phyloP scores from a whole-genome alignment of 139 green algal species.

The Trebouxia sp. region DNA sequence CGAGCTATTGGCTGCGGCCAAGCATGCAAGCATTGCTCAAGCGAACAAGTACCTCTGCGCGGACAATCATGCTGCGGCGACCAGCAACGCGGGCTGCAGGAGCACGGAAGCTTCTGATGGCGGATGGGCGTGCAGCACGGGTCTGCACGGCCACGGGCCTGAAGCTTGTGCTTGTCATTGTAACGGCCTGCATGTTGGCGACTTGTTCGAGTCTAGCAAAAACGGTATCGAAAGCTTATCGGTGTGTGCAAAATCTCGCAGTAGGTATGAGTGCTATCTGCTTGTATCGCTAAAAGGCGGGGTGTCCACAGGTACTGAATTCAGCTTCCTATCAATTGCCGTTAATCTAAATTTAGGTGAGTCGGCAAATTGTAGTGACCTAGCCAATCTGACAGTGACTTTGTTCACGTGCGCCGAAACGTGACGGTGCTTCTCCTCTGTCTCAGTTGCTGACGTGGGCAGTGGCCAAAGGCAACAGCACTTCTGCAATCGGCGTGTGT shows the following conservation, averaged over 20 bases:
- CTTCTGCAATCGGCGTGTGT: too few relatives aligned
- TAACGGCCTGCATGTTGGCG: neutral
- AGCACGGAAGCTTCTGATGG: constrained; percentile 21
- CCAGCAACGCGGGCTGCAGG: neutral
- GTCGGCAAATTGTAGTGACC: neutral
- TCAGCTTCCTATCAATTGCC: constrained; percentile 8
- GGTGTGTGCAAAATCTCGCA: neutral
- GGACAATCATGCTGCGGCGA: constrained; percentile 5
- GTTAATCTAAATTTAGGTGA: neutral
- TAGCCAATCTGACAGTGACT: neutral
- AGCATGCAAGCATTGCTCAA: too few relatives aligned
- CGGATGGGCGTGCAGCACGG: neutral
- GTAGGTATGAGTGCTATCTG: neutral
- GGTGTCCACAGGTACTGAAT: neutral
- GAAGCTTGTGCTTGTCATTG: constrained; percentile 13
- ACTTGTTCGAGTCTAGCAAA: neutral
- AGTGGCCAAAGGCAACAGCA: too few relatives aligned
- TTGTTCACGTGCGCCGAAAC: neutral
- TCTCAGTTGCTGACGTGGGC: too few relatives aligned
- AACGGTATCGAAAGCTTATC: neutral
- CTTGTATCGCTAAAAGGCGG: constrained; percentile 13
- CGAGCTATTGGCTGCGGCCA: too few relatives aligned
- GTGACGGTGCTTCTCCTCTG: constrained; percentile 6
- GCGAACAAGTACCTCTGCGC: neutral
- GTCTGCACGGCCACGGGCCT: constrained; percentile 4